phyloP scores from a whole-genome alignment of 139 green algal species.

The Parachlorella kessleri region DNA sequence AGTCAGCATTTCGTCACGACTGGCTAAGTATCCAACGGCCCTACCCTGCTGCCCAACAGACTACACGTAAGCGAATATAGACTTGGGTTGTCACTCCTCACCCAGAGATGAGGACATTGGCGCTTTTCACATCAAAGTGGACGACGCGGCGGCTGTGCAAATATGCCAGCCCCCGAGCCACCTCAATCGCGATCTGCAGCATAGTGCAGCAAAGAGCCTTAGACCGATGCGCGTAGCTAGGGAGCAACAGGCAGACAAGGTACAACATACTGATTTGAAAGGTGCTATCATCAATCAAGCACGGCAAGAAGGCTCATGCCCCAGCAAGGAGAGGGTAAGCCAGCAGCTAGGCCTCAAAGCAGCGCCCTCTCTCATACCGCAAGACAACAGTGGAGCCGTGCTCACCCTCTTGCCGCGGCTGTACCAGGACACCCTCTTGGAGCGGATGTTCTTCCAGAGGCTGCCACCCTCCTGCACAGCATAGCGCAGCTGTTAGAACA shows the following conservation, averaged over 20 bases:
- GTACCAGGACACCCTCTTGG: slow-evolving; percentile 24
- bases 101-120: slow-evolving; percentile 43
- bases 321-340: no score
- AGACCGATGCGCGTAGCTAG: not conserved
- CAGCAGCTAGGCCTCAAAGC: no score
- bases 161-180: slow-evolving; percentile 39
- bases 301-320: not conserved
- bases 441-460: slow-evolving; percentile 35
- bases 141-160: slow-evolving; percentile 42
- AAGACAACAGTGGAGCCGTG: no score
- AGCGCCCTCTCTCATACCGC: not conserved
- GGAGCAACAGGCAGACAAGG: not conserved
- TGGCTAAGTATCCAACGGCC: no score
- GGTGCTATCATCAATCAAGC: not conserved
- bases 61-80: no score
- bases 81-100: not conserved
- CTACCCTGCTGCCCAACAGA: no score
- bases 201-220: not conserved
- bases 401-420: slow-evolving; percentile 26
- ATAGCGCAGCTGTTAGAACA: not conserved
- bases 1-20: not conserved
- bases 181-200: slow-evolving; percentile 41
- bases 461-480: slow-evolving; percentile 39
- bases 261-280: not conserved
- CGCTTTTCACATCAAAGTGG: slow-evolving; percentile 49